These are phyloP conservation scores for Mortierella sp. DNA, from an alignment of 371 early-diverging fungal species.

Conservation along the genomic window DNA sequence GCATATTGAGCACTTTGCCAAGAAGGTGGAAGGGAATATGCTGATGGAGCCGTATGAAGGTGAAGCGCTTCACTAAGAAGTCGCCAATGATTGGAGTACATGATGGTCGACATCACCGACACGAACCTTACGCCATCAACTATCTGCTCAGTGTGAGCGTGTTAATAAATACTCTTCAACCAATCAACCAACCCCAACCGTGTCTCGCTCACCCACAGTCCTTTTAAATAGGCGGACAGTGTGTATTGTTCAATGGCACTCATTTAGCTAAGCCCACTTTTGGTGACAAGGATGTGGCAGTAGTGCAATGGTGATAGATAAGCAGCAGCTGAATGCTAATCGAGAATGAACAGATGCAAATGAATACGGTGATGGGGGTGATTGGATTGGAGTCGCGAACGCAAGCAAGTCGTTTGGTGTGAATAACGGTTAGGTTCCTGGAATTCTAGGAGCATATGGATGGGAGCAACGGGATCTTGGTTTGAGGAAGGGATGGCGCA, in stretches of 20 bases:
- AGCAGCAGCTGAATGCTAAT: background rate
- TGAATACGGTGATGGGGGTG: background rate
- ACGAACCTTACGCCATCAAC: background rate
- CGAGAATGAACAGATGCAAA: background rate
- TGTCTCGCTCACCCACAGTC: background rate
- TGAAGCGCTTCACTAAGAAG: background rate
- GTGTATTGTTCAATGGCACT: background rate
- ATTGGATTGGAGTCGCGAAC: background rate
- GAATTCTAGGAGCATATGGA: too few relatives aligned
- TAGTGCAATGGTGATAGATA: background rate
- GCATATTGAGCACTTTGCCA: slow-evolving; percentile 6
- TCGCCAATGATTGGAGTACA: background rate
- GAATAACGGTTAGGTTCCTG: too few relatives aligned
- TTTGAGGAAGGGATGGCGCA: too few relatives aligned
- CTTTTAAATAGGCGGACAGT: too few relatives aligned
- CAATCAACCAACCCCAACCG: background rate
- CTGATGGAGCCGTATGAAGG: slow-evolving; percentile 15
- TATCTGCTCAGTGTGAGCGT: background rate
- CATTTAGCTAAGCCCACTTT: background rate
- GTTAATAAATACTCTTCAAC: background rate
- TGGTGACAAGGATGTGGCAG: too few relatives aligned
- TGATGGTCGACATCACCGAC: background rate
- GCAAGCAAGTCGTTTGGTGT: too few relatives aligned
- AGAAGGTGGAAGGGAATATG: slow-evolving; percentile 5
- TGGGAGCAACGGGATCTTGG: too few relatives aligned